These are phyloP conservation scores for Puccinia coronata DNA, from an alignment of 1,284 basidiomycete genomes.

Conservation along the genomic window DNA sequence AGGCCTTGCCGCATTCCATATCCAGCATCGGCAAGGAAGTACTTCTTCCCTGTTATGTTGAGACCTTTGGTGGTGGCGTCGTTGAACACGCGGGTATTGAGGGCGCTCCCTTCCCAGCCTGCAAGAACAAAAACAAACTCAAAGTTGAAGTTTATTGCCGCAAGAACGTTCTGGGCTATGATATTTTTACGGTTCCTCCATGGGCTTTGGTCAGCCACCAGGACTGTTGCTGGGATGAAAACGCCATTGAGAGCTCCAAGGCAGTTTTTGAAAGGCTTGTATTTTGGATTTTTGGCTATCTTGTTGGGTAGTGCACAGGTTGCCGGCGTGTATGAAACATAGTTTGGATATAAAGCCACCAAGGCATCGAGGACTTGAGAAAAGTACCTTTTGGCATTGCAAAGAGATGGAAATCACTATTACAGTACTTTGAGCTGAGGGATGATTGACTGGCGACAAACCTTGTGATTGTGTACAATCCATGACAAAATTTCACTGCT, in stretches of 20 bases:
- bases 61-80: no score
- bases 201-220: neutral
- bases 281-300: neutral
- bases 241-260: neutral
- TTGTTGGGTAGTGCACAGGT: neutral
- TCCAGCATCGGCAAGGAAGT: no score
- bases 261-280: neutral
- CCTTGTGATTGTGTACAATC: no score
- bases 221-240: neutral
- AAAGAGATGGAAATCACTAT: no score
- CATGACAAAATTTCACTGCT: no score
- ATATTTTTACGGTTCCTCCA: neutral
- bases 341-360: neutral
- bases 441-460: no score
- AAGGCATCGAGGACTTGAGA: neutral
- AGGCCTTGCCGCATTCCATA: no score
- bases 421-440: no score
- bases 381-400: no score
- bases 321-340: neutral
- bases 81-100: no score
- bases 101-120: slow-evolving; percentile 2
- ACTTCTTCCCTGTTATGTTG: no score
- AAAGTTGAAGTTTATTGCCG: neutral
- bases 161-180: neutral
- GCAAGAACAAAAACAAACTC: slow-evolving; percentile 12